phyloP scores from a whole-genome alignment of 2,329 filamentous ascomycete species.

The Botryosphaeria agaves region DNA sequence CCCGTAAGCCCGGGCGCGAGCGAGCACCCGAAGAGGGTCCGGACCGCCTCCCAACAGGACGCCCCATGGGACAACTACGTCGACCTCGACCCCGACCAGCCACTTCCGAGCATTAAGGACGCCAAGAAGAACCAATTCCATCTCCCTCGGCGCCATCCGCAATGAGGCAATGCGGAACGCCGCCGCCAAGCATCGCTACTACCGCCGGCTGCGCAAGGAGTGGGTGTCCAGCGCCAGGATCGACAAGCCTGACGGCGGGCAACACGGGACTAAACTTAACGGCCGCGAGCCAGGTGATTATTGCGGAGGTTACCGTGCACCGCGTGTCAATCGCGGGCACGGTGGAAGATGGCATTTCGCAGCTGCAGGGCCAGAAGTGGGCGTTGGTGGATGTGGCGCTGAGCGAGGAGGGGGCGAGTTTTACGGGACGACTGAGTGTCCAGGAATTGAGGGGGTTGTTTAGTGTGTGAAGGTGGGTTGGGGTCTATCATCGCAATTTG shows the following conservation, averaged over 20 bases:
- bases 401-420: slow-evolving; percentile 53
- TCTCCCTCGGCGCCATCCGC: slow-evolving; percentile 48
- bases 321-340: slow-evolving; percentile 60
- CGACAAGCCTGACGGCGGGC: slow-evolving; percentile 56
- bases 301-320: slow-evolving; percentile 76
- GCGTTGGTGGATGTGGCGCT: slow-evolving; percentile 61
- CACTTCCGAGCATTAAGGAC: slow-evolving; percentile 14
- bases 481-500: no score
- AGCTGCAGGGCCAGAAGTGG: slow-evolving; percentile 63
- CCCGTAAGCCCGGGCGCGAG: no score
- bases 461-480: no score
- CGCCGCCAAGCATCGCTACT: slow-evolving; percentile 49
- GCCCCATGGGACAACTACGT: no score
- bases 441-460: slow-evolving; percentile 58
- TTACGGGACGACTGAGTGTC: slow-evolving; percentile 46
- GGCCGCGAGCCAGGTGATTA: slow-evolving; percentile 68
- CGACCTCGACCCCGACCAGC: no score
- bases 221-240: slow-evolving; percentile 66
- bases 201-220: slow-evolving; percentile 46
- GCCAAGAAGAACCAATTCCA: slow-evolving; percentile 16
- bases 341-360: slow-evolving; percentile 74
- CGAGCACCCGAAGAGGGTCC: no score
- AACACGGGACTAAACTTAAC: slow-evolving; percentile 79
- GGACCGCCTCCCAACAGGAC: no score
- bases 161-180: slow-evolving; percentile 46